Evolutionary conservation across 1,139 yeast species (phyloP), one percentile per base, ranked within the genome.

Genomic region (Pneumocystis wakefieldiae): DNA sequence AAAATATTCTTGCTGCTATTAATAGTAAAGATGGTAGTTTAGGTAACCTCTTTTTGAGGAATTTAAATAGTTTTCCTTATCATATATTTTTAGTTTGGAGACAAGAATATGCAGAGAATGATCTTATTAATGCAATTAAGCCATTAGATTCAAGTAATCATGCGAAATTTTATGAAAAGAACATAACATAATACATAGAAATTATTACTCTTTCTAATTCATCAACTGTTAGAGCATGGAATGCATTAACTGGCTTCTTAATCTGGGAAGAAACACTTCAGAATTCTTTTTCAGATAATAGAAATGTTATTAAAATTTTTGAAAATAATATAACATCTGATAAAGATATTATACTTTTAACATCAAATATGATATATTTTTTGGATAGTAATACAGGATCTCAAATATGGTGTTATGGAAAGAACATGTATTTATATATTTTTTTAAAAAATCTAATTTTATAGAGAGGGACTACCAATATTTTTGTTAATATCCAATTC

Each of bases 1-100:
- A 59, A 17, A 48, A 62, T 28, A 37, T 61, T 37, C 35, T 63
- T 24, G 65, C 65, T 8, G 65, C 65, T 15, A 42, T 63, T 28
- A 38, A 53, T 14, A 59, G 59, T 55, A 32, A 58, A 17, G 19
- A 42, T 19, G 65, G 65, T 15, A 62, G 53, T 48, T 48, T 48
- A 48, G 55, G 55, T 48, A 48, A 24, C 12, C 7, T 19, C 10
- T 24, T 48, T 24, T 48, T 32, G 35, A 8, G 24, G 4, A 8
- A 48, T 24, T 10, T 24, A 10, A 48, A 48, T 10, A 17, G n/a
- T 12, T 48, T 48, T 24, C 14, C 28, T 42, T 24, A 48, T 48
- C 8, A 24, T 48, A 42, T 42, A 24, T 48, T 7, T 8, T 35
- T 63, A 19, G 14, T 63, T 15, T 63, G 65, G 65, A 55, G 65